Evolutionary conservation across 2,329 filamentous ascomycete species (phyloP).

Genomic region (Hypoxylon sp.): DNA sequence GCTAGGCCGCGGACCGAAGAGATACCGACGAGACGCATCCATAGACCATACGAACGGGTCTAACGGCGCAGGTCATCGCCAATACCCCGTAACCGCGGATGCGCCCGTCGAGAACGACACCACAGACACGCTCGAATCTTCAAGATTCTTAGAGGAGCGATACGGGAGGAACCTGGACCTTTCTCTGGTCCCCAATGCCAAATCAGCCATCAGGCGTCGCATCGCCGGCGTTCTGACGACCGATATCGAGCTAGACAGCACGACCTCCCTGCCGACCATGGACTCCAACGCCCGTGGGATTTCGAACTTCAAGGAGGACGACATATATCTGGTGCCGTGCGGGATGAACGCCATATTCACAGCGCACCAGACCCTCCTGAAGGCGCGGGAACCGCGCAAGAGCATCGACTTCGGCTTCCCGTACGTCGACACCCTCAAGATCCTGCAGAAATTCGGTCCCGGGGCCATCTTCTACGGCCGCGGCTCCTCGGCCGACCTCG

Average conservation of each 20-base stretch:
- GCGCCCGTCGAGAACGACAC: slow-evolving; percentile 37
- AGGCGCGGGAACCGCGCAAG: slow-evolving; percentile 68
- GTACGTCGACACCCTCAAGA: slow-evolving; percentile 95
- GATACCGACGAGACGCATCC: slow-evolving; percentile 73
- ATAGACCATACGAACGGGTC: slow-evolving; percentile 44
- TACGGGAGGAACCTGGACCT: slow-evolving; percentile 91
- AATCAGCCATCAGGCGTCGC: slow-evolving; percentile 81
- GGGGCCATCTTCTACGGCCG: slow-evolving; percentile 89
- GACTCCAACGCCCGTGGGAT: slow-evolving; percentile 62
- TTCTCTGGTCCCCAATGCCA: slow-evolving; percentile 80
- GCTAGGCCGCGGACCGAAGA: slow-evolving; percentile 73
- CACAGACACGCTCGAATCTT: slow-evolving; percentile 68
- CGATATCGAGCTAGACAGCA: slow-evolving; percentile 68
- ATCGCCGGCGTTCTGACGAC: slow-evolving; percentile 86
- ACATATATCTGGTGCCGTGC: slow-evolving; percentile 86
- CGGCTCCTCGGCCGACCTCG: slow-evolving; percentile 77
- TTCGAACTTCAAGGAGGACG: slow-evolving; percentile 76
- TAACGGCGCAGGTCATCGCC: slow-evolving; percentile 32
- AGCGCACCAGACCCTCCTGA: slow-evolving; percentile 77
- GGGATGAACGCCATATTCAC: slow-evolving; percentile 98
- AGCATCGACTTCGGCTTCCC: slow-evolving; percentile 97
- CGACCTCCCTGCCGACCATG: slow-evolving; percentile 61
- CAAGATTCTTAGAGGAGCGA: slow-evolving; percentile 87
- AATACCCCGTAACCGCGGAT: slow-evolving; percentile 26
- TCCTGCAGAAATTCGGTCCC: slow-evolving; percentile 91